Percentiles rank a stretch among this genome's conserved stretches.
Evolutionary conservation across 805 yeast species (phyloP).

Genomic region (Yamadazyma nakazawae): DNA sequence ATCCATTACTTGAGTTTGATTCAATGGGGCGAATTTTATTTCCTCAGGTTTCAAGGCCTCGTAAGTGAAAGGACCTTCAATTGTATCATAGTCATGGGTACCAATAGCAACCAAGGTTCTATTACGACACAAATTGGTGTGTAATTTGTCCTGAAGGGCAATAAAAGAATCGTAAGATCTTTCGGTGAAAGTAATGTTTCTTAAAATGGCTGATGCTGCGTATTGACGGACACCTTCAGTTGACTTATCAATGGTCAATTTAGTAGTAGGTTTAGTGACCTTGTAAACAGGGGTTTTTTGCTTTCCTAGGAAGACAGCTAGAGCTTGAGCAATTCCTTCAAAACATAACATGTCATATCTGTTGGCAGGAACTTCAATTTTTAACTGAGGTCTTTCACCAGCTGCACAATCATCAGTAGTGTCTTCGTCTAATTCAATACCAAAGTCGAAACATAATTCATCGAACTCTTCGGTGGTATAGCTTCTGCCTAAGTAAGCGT

Average conservation of each 20-base stretch:
- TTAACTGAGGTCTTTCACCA: conserved; percentile 94
- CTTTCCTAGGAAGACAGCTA: conserved; percentile 84
- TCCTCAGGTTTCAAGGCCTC: conserved; percentile 80
- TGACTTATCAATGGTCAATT: conserved; percentile 71
- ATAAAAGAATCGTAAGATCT: conserved; percentile 92
- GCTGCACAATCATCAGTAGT: conserved; percentile 70
- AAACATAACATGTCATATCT: conserved; percentile 97
- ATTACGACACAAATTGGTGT: conserved; percentile 92
- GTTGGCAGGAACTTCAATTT: conserved; percentile 97
- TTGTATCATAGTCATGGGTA: conserved; percentile 87
- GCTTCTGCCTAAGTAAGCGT: conserved; percentile 60
- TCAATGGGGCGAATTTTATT: conserved; percentile 69
- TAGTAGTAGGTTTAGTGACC: conserved; percentile 56
- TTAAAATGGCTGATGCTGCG: conserved; percentile 91
- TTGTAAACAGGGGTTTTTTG: conserved; percentile 62
- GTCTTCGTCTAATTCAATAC: conserved; percentile 97
- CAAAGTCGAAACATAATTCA: conserved; percentile 95
- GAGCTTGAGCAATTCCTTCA: conserved; percentile 95
- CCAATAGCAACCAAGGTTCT: conserved; percentile 98
- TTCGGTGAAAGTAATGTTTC: conserved; percentile 76
- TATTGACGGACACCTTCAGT: conserved; percentile 80
- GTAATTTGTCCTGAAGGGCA: conserved; percentile 93
- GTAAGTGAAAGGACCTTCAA: conserved; percentile 81
- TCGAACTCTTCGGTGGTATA: conserved; percentile 88
- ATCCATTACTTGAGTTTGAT: conserved; percentile 64